Evolutionary conservation across 2,329 filamentous ascomycete genomes (phyloP).

Genomic region (Hypomyces rosellus): DNA sequence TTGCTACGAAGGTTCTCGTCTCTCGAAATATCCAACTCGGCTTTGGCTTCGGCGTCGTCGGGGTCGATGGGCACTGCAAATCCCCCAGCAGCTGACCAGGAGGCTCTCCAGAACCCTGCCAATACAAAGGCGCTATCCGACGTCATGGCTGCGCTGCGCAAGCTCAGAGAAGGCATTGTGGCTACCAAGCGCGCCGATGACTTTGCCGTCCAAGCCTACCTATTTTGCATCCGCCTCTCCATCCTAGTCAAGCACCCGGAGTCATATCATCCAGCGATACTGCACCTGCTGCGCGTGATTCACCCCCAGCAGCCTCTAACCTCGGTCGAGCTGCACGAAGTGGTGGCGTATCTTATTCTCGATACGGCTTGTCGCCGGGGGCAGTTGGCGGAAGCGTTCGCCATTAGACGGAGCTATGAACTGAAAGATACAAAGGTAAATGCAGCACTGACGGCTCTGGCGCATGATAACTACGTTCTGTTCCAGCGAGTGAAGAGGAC

Average conservation of each 20-base stretch:
- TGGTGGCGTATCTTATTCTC: conserved; percentile 73
- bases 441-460: conserved; percentile 60
- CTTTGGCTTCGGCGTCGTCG: neutral
- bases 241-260: conserved; percentile 78
- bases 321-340: conserved; percentile 67
- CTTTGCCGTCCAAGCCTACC: conserved; percentile 83
- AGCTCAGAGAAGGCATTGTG: conserved; percentile 84
- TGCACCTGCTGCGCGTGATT: conserved; percentile 68
- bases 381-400: conserved; percentile 67
- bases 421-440: conserved; percentile 65
- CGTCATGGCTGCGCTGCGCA: conserved; percentile 79
- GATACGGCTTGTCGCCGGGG: conserved; percentile 82
- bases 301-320: conserved; percentile 64
- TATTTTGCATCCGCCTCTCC: conserved; percentile 82
- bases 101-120: conserved; percentile 18
- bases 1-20: conserved; percentile 70
- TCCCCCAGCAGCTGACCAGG: neutral
- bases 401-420: conserved; percentile 53
- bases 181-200: conserved; percentile 67
- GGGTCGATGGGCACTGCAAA: neutral
- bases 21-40: conserved; percentile 32
- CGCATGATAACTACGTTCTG: conserved; percentile 73
- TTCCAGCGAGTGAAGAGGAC: conserved; percentile 66
- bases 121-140: conserved; percentile 61
- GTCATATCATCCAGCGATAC: conserved; percentile 82